Percentiles rank a stretch among this genome's conserved stretches.
These are phyloP conservation scores for Pestalotiopsis sp. DNA, from an alignment of 2,329 filamentous ascomycete species.

Conservation along the genomic window DNA sequence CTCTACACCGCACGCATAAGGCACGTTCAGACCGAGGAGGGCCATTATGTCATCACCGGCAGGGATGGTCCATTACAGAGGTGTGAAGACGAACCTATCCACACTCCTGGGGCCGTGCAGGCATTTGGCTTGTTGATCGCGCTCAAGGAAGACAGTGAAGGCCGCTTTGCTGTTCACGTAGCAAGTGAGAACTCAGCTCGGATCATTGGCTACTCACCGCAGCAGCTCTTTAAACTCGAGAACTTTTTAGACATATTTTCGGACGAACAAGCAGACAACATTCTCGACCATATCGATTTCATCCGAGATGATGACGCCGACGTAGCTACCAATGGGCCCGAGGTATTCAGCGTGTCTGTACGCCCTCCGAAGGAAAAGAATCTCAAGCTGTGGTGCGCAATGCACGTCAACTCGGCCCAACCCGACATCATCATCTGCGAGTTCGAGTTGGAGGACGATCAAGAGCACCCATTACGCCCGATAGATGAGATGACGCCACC, in stretches of 20 bases:
- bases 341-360: conserved; percentile 81
- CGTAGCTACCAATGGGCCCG: conserved; percentile 74
- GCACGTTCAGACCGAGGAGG: conserved; percentile 74
- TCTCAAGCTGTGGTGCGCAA: conserved; percentile 83
- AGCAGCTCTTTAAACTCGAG: conserved; percentile 71
- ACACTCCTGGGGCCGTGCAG: conserved; percentile 81
- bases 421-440: conserved; percentile 80
- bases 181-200: conserved; percentile 80
- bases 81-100: conserved; percentile 91
- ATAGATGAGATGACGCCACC: conserved; percentile 61
- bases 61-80: conserved; percentile 73
- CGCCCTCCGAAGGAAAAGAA: conserved; percentile 56
- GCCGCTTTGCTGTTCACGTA: conserved; percentile 69
- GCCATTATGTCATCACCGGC: conserved; percentile 83
- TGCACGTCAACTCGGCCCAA: conserved; percentile 73
- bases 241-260: conserved; percentile 84
- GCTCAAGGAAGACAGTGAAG: conserved; percentile 70
- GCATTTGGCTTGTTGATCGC: conserved; percentile 78
- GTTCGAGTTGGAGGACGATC: conserved; percentile 83
- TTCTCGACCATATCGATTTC: conserved; percentile 87
- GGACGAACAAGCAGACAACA: conserved; percentile 81
- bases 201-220: conserved; percentile 77
- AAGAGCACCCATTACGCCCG: conserved; percentile 67
- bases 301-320: conserved; percentile 82
- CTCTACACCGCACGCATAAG: conserved; percentile 76